Conservation (phyloP, 306 rosid genomes). For the Ochetophila trinervis region DNA sequence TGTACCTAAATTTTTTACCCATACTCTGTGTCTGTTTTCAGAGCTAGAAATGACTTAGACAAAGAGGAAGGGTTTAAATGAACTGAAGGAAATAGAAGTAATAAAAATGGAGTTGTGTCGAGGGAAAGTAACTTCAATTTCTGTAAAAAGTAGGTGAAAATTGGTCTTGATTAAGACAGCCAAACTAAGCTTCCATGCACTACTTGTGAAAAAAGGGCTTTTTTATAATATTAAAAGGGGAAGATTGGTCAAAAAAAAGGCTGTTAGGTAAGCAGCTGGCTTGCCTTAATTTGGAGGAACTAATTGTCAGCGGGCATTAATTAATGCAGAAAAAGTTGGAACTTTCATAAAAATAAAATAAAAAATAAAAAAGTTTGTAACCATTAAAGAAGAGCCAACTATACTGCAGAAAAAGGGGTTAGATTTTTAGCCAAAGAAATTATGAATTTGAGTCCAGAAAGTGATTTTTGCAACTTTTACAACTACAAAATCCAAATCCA, state of each 20-base stretch:
- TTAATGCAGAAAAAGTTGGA: no score
- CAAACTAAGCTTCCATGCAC: background rate
- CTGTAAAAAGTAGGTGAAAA: background rate
- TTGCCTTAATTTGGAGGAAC: background rate
- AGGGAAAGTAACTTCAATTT: background rate
- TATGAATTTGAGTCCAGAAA: no score
- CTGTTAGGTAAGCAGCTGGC: background rate
- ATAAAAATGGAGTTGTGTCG: background rate
- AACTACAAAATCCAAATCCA: no score
- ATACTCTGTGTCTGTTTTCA: background rate
- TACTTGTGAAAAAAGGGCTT: background rate
- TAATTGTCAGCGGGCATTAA: background rate
- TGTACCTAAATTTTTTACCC: background rate
- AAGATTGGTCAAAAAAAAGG: background rate
- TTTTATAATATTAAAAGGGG: no score
- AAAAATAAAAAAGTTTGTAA: background rate
- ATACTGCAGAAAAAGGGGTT: background rate
- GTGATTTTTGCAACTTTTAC: no score
- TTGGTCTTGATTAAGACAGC: background rate
- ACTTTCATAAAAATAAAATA: no score
- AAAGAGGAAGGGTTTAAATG: background rate
- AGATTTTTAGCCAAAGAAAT: no score
- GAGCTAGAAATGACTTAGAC: background rate
- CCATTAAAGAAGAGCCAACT: constrained; percentile 14
- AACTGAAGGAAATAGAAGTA: background rate